Conservation (phyloP, 2,329 filamentous ascomycete genomes). For the Coleophoma eucalyptorum region DNA sequence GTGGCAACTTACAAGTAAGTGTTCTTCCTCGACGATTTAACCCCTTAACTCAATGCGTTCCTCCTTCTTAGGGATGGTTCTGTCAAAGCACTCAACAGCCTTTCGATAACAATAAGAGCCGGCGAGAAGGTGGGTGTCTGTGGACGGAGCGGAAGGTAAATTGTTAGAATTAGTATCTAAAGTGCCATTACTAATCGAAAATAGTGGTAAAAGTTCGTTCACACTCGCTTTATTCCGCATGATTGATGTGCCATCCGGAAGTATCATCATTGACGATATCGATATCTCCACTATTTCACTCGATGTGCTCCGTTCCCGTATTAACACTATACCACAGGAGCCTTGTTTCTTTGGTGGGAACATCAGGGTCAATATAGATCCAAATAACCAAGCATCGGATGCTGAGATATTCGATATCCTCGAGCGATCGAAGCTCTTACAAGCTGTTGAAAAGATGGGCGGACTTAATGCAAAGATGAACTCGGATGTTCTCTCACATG, state of each 20-base stretch:
- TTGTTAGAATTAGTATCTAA: constrained; percentile 32
- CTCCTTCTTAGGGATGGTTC: constrained; percentile 27
- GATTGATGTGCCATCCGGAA: constrained; percentile 36
- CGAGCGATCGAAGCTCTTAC: neutral
- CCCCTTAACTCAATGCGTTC: constrained; percentile 17
- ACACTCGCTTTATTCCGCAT: constrained; percentile 43
- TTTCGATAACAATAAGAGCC: constrained; percentile 39
- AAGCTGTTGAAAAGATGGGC: neutral
- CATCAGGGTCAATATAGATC: neutral
- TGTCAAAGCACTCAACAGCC: constrained; percentile 4
- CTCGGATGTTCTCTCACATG: neutral
- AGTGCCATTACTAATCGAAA: constrained; percentile 1
- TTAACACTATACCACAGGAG: constrained; percentile 37
- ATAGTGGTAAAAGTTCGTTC: constrained; percentile 33
- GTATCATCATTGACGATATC: constrained; percentile 35
- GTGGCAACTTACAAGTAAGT: neutral
- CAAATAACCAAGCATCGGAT: neutral
- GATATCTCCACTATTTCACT: constrained; percentile 33
- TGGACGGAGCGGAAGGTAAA: constrained; percentile 42
- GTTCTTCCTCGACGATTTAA: neutral
- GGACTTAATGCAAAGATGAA: neutral
- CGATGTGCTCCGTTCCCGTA: constrained; percentile 32
- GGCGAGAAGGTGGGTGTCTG: constrained; percentile 46
- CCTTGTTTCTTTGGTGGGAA: constrained; percentile 27
- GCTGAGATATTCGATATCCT: neutral